Evolutionary conservation across 2,329 filamentous ascomycete genomes (phyloP).

Genomic region (Drechslerella stenobrocha): DNA sequence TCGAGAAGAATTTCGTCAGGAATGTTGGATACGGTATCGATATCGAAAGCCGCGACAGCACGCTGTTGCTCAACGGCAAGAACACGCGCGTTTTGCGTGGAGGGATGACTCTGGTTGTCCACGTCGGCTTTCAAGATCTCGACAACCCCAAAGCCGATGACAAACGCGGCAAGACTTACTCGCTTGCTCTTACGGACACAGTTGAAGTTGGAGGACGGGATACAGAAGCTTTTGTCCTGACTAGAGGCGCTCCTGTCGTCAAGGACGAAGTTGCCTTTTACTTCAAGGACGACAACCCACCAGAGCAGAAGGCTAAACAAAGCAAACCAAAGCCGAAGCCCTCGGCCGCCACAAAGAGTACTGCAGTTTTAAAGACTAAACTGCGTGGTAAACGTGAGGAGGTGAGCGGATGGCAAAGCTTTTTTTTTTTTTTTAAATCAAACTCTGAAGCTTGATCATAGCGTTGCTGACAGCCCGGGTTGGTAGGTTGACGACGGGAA

Average conservation of each 20-base stretch:
- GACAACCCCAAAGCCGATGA: constrained; percentile 84
- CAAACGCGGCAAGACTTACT: constrained; percentile 86
- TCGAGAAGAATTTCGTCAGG: constrained; percentile 93
- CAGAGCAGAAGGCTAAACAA: constrained; percentile 82
- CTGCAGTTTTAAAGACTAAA: constrained; percentile 75
- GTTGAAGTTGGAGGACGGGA: constrained; percentile 74
- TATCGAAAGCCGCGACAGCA: constrained; percentile 83
- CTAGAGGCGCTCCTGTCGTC: constrained; percentile 85
- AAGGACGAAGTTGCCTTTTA: constrained; percentile 96
- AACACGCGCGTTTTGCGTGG: constrained; percentile 82
- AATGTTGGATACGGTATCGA: constrained; percentile 90
- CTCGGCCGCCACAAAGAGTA: constrained; percentile 89
- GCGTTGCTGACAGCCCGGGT: constrained; percentile 64
- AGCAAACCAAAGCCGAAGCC: constrained; percentile 67
- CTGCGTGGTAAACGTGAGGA: constrained; percentile 78
- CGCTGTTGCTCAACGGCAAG: constrained; percentile 82
- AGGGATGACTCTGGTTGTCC: constrained; percentile 93
- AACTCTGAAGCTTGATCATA: neutral
- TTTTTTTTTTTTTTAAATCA: no score
- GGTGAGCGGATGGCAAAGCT: neutral
- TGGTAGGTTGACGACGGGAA: constrained; percentile 74
- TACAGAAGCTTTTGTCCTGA: constrained; percentile 83
- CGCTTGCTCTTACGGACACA: constrained; percentile 87
- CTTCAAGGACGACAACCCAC: constrained; percentile 94
- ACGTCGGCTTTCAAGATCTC: constrained; percentile 85